Percentiles rank a stretch among this genome's conserved stretches.
These are phyloP conservation scores for Haematococcus sp. DNA, from an alignment of 139 green algal genomes.

Conservation along the genomic window DNA sequence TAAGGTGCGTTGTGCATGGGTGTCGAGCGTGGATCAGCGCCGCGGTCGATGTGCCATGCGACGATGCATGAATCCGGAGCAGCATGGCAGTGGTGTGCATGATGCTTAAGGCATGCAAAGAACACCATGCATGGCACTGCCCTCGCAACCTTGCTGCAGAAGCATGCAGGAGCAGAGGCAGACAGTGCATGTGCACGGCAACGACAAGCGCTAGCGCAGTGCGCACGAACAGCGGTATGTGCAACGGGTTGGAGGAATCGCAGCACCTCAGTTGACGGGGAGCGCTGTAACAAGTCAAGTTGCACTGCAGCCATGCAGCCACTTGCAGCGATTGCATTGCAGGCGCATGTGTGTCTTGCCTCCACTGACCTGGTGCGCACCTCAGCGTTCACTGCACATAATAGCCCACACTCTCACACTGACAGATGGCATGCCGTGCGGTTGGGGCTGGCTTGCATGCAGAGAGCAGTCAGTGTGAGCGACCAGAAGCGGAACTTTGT, in stretches of 20 bases:
- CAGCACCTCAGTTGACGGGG: too few species aligned
- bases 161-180: not conserved
- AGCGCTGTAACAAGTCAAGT: too few species aligned
- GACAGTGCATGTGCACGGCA: slow-evolving; percentile 6
- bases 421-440: too few species aligned
- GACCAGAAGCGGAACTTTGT: not conserved
- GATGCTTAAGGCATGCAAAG: not conserved
- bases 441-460: not conserved
- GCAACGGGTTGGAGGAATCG: too few species aligned
- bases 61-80: not conserved
- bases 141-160: not conserved
- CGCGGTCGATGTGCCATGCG: not conserved
- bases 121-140: not conserved
- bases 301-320: too few species aligned
- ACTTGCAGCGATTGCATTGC: too few species aligned
- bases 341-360: not conserved
- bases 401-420: not conserved
- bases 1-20: not conserved
- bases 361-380: too few species aligned
- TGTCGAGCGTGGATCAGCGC: not conserved
- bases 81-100: not conserved
- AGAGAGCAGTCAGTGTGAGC: not conserved
- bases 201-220: not conserved
- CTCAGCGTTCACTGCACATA: too few species aligned
- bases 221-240: not conserved